phyloP scores from a whole-genome alignment of 805 yeast genomes.

The Candida montana region DNA sequence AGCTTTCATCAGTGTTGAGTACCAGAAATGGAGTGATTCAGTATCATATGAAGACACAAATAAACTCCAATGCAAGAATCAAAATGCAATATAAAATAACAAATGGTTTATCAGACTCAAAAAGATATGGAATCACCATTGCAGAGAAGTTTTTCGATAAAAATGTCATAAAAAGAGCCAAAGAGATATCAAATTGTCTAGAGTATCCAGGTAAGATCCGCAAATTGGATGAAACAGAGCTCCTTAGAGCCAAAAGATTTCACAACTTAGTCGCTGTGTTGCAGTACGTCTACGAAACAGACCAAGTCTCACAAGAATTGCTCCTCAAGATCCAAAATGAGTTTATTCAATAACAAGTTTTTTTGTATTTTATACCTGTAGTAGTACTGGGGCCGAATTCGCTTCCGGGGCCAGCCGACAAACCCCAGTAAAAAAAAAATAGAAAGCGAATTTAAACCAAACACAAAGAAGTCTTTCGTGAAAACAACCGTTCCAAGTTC shows the following conservation, averaged over 20 bases:
- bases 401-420: slow-evolving; percentile 1
- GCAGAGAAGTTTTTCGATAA: slow-evolving; percentile 24
- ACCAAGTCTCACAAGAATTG: slow-evolving; percentile 12
- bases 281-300: slow-evolving; percentile 13
- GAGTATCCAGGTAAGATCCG: slow-evolving; percentile 10
- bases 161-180: slow-evolving; percentile 25
- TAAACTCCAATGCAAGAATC: slow-evolving; percentile 12
- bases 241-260: slow-evolving; percentile 23
- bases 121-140: slow-evolving; percentile 29
- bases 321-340: slow-evolving; percentile 24
- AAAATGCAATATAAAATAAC: slow-evolving; percentile 29
- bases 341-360: slow-evolving; percentile 13
- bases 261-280: slow-evolving; percentile 25
- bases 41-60: slow-evolving; percentile 31
- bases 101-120: slow-evolving; percentile 19
- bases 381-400: background rate
- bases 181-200: slow-evolving; percentile 19
- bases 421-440: background rate
- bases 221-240: background rate
- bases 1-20: slow-evolving; percentile 33
- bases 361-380: background rate
- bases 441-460: background rate
- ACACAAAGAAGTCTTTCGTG: no score
- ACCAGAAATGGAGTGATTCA: slow-evolving; percentile 31
- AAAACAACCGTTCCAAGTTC: no score